Base-by-base conservation (phyloP, 176 grass and related monocot species). In the Aechmea fasciata region DNA sequence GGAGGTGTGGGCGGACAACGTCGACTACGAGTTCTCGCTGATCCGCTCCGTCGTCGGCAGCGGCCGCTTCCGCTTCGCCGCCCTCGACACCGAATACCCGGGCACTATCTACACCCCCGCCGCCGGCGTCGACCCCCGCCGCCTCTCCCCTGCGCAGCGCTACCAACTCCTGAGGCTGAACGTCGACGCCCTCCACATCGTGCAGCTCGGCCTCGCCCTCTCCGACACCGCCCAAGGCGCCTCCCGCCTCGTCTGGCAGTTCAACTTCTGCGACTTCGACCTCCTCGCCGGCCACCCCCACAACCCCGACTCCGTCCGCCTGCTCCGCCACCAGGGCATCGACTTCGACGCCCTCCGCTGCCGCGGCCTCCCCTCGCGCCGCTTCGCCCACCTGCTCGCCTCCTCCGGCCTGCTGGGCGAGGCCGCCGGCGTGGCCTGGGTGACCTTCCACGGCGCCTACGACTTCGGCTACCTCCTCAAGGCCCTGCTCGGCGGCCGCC, bases 41-140 rank as follows among this genome's bases (percentile, higher is more conserved):
- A 99, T 99, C 79, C 79, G 84, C 28, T 41, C 47, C 2, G 75
- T 73, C 0, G 29, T 83, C 10, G 0, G 3, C 33, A 0, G 33
- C 33, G 82, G 84, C 71, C 73, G 57, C 9, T 85, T 76, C 71
- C 87, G 89, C 0, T 92, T 84, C 75, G 82, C 84, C 0, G 76
- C 89, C 52, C 85, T 99, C 86, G 94, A 99, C 87, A 99, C 94
- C 0, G 94, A 99, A 87, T 99, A 93, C 63, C 94, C 92, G 0
- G 88, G 92, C 54, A 87, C 87, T 1, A 50, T 99, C 59, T 68
- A 93, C 80, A 50, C 41, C 10, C 66, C 87, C 0, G 5, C 3
- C 15, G 78, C 78, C 76, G 81, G 81, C 81, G 83, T 75, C 76
- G 84, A 85, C 83, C 89, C 75, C 3, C 57, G 64, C 17, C 9